Base-by-base conservation (phyloP, 1,284 basidiomycete genomes). In the Trametes polyzona region DNA sequence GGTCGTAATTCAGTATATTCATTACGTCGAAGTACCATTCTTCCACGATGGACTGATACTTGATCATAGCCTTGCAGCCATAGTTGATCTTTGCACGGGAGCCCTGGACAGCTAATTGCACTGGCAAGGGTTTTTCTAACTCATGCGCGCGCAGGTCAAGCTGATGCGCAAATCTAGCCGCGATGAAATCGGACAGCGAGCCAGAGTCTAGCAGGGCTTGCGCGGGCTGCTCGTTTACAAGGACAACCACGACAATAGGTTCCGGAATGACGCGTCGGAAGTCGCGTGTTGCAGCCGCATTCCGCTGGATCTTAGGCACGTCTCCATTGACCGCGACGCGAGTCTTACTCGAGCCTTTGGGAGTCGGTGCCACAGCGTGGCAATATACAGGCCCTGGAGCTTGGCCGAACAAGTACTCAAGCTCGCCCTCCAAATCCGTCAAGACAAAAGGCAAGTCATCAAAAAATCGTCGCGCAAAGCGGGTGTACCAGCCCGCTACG, bases 361-460 rank as follows among this genome's bases (percentile, higher is more conserved):
- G n/a, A n/a, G n/a, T n/a, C n/a, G n/a, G 36, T 75, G 72, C 0
- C 60, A 73, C 1, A 77, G n/a, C n/a, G n/a, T n/a, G n/a, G n/a
- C n/a, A n/a, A n/a, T n/a, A n/a, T n/a, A n/a, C n/a, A n/a, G n/a
- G n/a, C n/a, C n/a, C n/a, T n/a, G n/a, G n/a, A n/a, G n/a, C n/a
- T n/a, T n/a, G n/a, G n/a, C n/a, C n/a, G n/a, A n/a, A n/a, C n/a
- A n/a, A n/a, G n/a, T n/a, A n/a, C n/a, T n/a, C n/a, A n/a, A 52
- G 16, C 57, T 70, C 0, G 67, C 71, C 9, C 72, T 77, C 52
- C 78, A 67, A 42, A 77, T 74, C n/a, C 40, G 77, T 73, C 0
- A 65, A 67, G 0, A 73, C 59, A 0, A 73, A 78, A 3, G 74
- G 72, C 0, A 67, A 60, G 41, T 76, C 71, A 0, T 76, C 21